phyloP scores from a whole-genome alignment of 345 rosid species.

The Eucalyptus viminalis region DNA sequence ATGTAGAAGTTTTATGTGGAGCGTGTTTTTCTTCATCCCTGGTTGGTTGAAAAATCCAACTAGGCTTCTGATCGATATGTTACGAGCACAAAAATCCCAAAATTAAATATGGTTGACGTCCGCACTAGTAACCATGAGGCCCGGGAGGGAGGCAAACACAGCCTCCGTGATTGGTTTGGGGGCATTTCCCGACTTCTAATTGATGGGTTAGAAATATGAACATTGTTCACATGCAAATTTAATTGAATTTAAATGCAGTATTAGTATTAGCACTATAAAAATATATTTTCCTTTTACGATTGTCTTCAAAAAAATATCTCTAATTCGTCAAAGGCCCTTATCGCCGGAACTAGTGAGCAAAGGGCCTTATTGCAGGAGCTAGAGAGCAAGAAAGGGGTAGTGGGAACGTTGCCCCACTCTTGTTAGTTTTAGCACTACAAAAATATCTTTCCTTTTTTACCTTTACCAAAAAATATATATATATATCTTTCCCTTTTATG shows the following conservation, averaged over 20 bases:
- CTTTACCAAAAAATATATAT: too few relatives aligned
- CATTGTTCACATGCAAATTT: neutral
- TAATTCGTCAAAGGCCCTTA: too few relatives aligned
- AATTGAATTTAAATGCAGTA: neutral
- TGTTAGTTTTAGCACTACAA: neutral
- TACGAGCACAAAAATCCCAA: neutral
- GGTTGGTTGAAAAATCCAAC: neutral
- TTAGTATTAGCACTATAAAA: too few relatives aligned
- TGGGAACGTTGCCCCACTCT: neutral
- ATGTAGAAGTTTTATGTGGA: neutral
- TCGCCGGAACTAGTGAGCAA: neutral
- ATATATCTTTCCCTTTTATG: neutral
- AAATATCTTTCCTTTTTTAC: neutral
- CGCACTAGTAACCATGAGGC: neutral
- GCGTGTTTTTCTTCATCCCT: neutral
- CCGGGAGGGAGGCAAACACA: neutral
- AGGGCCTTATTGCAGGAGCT: neutral
- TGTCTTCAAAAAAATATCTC: too few relatives aligned
- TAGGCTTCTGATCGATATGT: neutral
- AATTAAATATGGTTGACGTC: neutral
- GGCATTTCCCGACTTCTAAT: neutral
- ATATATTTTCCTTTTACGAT: too few relatives aligned
- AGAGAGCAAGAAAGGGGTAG: neutral
- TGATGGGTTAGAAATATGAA: neutral
- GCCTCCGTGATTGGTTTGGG: neutral